A percentile compares a stretch with the other conserved stretches of the same genome.
phyloP scores from a whole-genome alignment of 768 basidiomycete genomes.

The Agaricus subrufescens region DNA sequence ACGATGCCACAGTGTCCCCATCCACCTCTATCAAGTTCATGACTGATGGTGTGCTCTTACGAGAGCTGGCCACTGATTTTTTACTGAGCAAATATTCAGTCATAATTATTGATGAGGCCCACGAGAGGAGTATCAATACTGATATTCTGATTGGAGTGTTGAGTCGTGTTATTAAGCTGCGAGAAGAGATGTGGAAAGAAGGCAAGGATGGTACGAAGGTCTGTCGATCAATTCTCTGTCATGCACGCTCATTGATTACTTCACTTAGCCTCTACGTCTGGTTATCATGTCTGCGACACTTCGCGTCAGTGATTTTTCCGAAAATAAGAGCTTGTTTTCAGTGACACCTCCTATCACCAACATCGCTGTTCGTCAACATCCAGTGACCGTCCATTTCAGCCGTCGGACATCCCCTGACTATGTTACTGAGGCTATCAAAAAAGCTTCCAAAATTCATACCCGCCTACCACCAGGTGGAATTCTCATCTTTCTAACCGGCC shows the following conservation, averaged over 20 bases:
- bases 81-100: slow-evolving; percentile 92
- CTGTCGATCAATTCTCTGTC: slow-evolving; percentile 7
- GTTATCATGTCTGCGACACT: slow-evolving; percentile 99
- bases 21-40: slow-evolving; percentile 97
- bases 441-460: slow-evolving; percentile 87
- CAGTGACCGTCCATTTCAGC: slow-evolving; percentile 93
- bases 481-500: slow-evolving; percentile 91
- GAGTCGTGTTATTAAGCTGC: slow-evolving; percentile 86
- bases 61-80: slow-evolving; percentile 91
- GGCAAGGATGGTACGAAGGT: slow-evolving; percentile 71
- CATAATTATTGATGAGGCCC: slow-evolving; percentile 96
- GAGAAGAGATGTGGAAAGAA: slow-evolving; percentile 87
- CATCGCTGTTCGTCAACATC: slow-evolving; percentile 87
- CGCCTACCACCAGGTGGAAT: slow-evolving; percentile 91
- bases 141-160: slow-evolving; percentile 96
- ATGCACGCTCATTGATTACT: not conserved
- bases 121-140: slow-evolving; percentile 97
- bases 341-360: slow-evolving; percentile 88
- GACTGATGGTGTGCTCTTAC: slow-evolving; percentile 96
- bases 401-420: slow-evolving; percentile 85
- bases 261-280: slow-evolving; percentile 71
- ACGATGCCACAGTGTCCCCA: slow-evolving; percentile 89
- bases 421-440: slow-evolving; percentile 84
- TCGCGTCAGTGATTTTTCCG: slow-evolving; percentile 87
- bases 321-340: slow-evolving; percentile 77